phyloP scores from a whole-genome alignment of 1,284 basidiomycete species.

The Nidula niveotomentosa region DNA sequence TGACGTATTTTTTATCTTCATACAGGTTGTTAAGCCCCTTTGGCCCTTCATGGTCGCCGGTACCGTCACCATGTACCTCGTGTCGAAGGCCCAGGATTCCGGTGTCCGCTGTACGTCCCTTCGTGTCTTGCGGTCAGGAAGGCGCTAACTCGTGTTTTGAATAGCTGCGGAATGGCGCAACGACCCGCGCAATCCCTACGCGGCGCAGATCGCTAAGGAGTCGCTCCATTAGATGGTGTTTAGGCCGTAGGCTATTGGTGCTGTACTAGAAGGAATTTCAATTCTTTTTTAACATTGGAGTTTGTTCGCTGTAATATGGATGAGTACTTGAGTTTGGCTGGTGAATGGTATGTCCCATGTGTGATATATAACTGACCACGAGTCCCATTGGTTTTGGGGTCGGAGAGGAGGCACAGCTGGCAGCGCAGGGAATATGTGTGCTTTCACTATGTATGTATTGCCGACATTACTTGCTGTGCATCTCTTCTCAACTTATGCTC shows the following conservation, averaged over 20 bases:
- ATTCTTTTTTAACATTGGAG: too few species aligned
- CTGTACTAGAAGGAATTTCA: too few species aligned
- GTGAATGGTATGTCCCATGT: too few species aligned
- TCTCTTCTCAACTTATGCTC: neutral
- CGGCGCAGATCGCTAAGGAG: constrained; percentile 67
- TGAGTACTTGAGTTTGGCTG: too few species aligned
- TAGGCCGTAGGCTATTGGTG: neutral
- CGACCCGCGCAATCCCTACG: constrained; percentile 80
- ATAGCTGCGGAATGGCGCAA: constrained; percentile 66
- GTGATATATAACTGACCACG: too few species aligned
- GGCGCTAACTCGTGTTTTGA: constrained; percentile 8
- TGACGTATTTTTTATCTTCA: constrained; percentile 4
- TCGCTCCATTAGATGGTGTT: constrained; percentile 34
- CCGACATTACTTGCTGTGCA: too few species aligned
- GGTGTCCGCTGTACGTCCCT: constrained; percentile 64
- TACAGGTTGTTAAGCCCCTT: constrained; percentile 66
- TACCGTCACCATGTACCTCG: constrained; percentile 62
- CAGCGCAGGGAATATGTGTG: too few species aligned
- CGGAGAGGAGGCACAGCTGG: neutral
- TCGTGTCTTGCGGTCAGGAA: constrained; percentile 1
- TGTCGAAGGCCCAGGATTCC: constrained; percentile 61
- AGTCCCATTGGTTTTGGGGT: neutral
- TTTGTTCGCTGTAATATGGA: too few species aligned
- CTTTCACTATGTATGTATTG: too few species aligned
- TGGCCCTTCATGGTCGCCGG: constrained; percentile 76